Percentiles rank a stretch among this genome's conserved stretches.
These are phyloP conservation scores for Hanseniaspora occidentalis DNA, from an alignment of 805 yeast species.

Conservation along the genomic window DNA sequence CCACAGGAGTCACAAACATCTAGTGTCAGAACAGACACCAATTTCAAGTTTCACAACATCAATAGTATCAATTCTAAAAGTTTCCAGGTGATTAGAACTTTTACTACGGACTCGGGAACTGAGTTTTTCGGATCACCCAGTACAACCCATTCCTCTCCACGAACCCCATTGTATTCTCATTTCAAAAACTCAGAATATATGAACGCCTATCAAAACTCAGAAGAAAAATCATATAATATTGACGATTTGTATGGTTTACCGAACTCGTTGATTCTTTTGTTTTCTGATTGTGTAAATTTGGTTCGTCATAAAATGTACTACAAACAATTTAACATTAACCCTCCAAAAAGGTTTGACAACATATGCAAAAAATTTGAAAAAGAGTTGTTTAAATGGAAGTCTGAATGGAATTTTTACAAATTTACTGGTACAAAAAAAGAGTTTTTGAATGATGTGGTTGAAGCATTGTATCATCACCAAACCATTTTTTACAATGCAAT, in stretches of 20 bases:
- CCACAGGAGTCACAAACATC: background rate
- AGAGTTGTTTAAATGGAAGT: constrained; percentile 49
- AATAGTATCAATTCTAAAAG: constrained; percentile 16
- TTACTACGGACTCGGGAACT: no score
- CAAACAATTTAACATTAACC: constrained; percentile 12
- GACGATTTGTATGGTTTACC: constrained; percentile 81
- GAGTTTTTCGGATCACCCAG: no score
- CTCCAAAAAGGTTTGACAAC: constrained; percentile 15
- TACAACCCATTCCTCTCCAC: no score
- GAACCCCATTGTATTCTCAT: constrained; percentile 23
- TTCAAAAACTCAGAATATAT: background rate
- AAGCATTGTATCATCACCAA: constrained; percentile 69
- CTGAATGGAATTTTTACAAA: constrained; percentile 56
- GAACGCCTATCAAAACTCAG: constrained; percentile 28
- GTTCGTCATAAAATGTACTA: constrained; percentile 50
- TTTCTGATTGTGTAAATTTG: constrained; percentile 59
- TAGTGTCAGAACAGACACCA: constrained; percentile 9
- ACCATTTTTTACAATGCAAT: constrained; percentile 67
- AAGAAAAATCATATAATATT: constrained; percentile 51
- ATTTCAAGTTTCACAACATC: constrained; percentile 26
- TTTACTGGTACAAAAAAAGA: constrained; percentile 14
- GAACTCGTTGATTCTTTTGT: constrained; percentile 59
- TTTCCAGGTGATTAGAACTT: background rate
- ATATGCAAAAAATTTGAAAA: constrained; percentile 30
- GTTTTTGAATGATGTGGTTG: constrained; percentile 31